Conservation (phyloP, 768 basidiomycete genomes). For the Amanita muscaria region DNA sequence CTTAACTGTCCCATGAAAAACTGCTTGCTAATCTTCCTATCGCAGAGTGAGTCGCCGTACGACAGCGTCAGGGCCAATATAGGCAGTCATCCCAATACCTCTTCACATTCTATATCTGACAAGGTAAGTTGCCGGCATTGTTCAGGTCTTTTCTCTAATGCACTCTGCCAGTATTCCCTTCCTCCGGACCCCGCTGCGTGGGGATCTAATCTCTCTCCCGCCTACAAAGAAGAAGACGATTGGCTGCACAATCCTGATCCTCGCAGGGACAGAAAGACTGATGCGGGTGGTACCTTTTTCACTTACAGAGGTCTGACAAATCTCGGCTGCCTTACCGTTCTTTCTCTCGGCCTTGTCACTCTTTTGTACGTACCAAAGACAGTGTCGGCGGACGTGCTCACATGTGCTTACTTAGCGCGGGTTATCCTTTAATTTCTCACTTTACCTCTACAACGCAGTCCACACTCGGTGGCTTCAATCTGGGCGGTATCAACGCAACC, state of each 20-base stretch:
- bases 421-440: constrained; percentile 55
- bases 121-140: constrained; percentile 30
- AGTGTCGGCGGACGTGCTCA: neutral
- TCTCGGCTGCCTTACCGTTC: constrained; percentile 54
- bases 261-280: constrained; percentile 46
- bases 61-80: constrained; percentile 16
- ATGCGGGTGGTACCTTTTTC: constrained; percentile 52
- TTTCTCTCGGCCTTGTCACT: constrained; percentile 42
- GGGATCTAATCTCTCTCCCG: constrained; percentile 58
- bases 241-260: constrained; percentile 70
- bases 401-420: constrained; percentile 33
- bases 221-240: constrained; percentile 55
- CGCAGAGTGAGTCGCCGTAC: constrained; percentile 35
- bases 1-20: constrained; percentile 5
- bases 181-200: constrained; percentile 65
- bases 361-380: constrained; percentile 45
- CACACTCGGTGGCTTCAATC: constrained; percentile 53
- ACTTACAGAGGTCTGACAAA: constrained; percentile 66
- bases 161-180: constrained; percentile 49
- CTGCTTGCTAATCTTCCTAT: neutral
- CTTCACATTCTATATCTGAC: constrained; percentile 44
- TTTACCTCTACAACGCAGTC: constrained; percentile 38
- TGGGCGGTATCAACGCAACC: constrained; percentile 69
- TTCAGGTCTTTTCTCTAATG: constrained; percentile 1
- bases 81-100: constrained; percentile 19